Percentiles rank a stretch among this genome's conserved stretches.
phyloP scores from a whole-genome alignment of 495 filamentous ascomycete genomes.

The Entonaema liquescens region DNA sequence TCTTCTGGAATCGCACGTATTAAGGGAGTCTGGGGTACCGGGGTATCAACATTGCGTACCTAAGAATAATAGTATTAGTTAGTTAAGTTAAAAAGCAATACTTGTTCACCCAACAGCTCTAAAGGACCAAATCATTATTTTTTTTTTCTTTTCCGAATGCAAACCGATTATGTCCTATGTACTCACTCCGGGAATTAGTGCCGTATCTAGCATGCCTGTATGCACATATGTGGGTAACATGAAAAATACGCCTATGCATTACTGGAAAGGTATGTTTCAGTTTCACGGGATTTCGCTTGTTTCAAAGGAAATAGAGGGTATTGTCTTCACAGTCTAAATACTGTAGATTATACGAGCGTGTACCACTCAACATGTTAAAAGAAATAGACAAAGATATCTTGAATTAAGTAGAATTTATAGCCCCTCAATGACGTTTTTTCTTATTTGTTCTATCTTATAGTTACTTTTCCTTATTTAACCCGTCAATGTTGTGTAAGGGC shows the following conservation, averaged over 20 bases:
- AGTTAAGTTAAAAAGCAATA: too few relatives aligned
- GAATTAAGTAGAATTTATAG: not conserved
- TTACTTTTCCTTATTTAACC: not conserved
- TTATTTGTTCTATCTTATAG: not conserved
- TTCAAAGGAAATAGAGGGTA: slow-evolving; percentile 22
- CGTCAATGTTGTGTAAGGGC: not conserved
- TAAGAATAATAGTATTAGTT: too few relatives aligned
- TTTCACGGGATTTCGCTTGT: slow-evolving; percentile 12
- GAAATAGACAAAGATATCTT: not conserved
- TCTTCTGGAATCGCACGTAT: too few relatives aligned
- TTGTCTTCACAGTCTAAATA: not conserved
- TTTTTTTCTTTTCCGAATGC: not conserved
- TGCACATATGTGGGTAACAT: slow-evolving; percentile 4
- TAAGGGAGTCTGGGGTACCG: too few relatives aligned
- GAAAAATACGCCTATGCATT: slow-evolving; percentile 11
- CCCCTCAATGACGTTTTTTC: not conserved
- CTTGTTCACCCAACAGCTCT: too few relatives aligned
- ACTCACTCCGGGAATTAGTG: not conserved
- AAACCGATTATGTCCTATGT: not conserved
- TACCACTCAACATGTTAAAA: not conserved
- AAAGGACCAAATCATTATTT: not conserved
- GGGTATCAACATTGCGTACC: too few relatives aligned
- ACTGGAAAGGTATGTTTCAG: slow-evolving; percentile 29
- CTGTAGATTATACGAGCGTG: not conserved
- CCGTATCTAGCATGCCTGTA: slow-evolving; percentile 1